phyloP scores from a whole-genome alignment of 164 flowering plant genomes.

The Vitis vinifera region DNA sequence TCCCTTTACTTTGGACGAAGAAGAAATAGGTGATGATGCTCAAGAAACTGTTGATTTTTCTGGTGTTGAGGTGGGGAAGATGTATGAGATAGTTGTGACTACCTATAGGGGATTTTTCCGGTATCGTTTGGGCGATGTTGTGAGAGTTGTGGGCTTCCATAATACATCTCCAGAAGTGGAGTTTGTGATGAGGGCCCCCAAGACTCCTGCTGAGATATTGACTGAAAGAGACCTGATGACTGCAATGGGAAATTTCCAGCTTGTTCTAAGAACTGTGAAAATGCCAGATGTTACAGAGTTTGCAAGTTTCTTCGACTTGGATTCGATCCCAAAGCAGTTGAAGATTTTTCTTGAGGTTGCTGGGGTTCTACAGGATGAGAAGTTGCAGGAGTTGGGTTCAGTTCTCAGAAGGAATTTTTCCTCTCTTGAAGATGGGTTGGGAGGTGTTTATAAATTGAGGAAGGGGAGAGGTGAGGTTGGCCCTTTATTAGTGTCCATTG shows the following conservation, averaged over 20 bases:
- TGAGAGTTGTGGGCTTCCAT: conserved; percentile 44
- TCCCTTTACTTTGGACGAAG: conserved; percentile 28
- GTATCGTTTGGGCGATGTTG: conserved; percentile 46
- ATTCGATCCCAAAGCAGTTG: conserved; percentile 26
- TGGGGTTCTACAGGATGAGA: conserved; percentile 20
- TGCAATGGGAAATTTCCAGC: conserved; percentile 29
- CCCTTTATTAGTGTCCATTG: conserved; percentile 31
- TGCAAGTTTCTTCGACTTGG: conserved; percentile 28
- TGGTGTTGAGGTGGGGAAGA: conserved; percentile 45
- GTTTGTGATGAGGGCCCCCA: conserved; percentile 48
- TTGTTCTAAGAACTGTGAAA: conserved; percentile 9
- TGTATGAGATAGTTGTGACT: conserved; percentile 53
- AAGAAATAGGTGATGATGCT: not conserved
- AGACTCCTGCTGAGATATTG: conserved; percentile 29
- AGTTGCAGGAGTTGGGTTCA: conserved; percentile 12
- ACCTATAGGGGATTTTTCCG: conserved; percentile 49
- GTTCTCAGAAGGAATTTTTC: conserved; percentile 27
- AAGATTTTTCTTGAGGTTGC: conserved; percentile 34
- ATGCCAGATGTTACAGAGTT: conserved; percentile 31
- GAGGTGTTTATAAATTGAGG: conserved; percentile 30
- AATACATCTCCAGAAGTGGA: conserved; percentile 47
- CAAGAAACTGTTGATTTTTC: conserved; percentile 37
- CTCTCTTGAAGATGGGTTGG: conserved; percentile 34
- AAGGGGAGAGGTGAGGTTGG: conserved; percentile 31
- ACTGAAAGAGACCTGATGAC: conserved; percentile 43